Evolutionary conservation across 2,329 filamentous ascomycete genomes (phyloP).

Genomic region (Fusarium fujikuroi): DNA sequence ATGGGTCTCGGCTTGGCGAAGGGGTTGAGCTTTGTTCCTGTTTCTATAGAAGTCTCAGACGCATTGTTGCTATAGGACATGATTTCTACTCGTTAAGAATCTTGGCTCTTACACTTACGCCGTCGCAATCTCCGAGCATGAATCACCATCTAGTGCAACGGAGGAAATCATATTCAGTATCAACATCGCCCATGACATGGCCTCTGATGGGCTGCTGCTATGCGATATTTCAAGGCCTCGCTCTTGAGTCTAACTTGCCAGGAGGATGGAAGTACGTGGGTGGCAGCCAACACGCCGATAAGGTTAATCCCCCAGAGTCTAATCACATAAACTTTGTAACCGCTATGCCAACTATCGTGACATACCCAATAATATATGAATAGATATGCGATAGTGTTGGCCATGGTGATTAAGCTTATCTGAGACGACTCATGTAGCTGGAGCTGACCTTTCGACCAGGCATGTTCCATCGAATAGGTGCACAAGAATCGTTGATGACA

Average conservation of each 20-base stretch:
- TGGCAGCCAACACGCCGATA: not conserved
- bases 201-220: not conserved
- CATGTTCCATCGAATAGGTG: not conserved
- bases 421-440: not conserved
- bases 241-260: not conserved
- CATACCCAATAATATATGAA: not conserved
- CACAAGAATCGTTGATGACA: not conserved
- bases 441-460: not conserved
- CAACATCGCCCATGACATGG: not conserved
- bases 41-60: constrained; percentile 10
- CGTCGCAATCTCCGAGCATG: constrained; percentile 9
- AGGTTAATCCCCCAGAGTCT: not conserved
- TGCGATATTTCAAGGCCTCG: not conserved
- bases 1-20: constrained; percentile 4
- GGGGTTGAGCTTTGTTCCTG: not conserved
- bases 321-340: not conserved
- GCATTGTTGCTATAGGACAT: not conserved
- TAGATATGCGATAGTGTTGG: not conserved
- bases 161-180: not conserved
- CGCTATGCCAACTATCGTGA: not conserved
- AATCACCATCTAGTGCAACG: not conserved
- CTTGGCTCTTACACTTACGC: not conserved
- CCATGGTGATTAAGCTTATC: not conserved
- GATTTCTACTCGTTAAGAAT: not conserved
- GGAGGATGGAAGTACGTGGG: not conserved